Conservation (phyloP, 306 rosid species). For the Glycyrrhiza uralensis region DNA sequence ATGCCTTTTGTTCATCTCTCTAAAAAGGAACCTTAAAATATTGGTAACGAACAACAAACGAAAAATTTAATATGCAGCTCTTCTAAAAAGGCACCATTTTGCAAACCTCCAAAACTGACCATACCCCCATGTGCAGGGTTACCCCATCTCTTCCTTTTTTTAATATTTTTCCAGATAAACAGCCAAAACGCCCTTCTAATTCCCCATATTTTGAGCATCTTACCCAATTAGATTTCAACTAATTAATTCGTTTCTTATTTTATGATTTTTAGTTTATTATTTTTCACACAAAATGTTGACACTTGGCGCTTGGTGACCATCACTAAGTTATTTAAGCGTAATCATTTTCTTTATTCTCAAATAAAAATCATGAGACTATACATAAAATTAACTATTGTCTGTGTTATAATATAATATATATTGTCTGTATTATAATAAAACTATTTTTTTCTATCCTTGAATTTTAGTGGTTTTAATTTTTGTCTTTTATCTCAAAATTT, state of each 20-base stretch:
- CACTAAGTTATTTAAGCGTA: not conserved
- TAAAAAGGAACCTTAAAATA: slow-evolving; percentile 14
- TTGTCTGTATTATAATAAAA: not conserved
- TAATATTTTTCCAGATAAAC: slow-evolving; percentile 33
- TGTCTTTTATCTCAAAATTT: too few relatives aligned
- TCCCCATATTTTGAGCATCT: slow-evolving; percentile 29
- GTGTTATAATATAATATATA: too few relatives aligned
- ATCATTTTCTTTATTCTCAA: slow-evolving; percentile 24
- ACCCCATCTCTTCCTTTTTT: slow-evolving; percentile 39
- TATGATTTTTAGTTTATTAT: not conserved
- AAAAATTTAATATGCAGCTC: slow-evolving; percentile 10
- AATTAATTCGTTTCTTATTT: slow-evolving; percentile 22
- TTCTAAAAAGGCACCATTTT: slow-evolving; percentile 35
- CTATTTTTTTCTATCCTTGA: too few relatives aligned
- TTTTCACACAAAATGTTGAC: not conserved
- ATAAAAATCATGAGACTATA: not conserved
- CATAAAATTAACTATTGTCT: too few relatives aligned
- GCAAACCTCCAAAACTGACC: slow-evolving; percentile 58
- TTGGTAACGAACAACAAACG: slow-evolving; percentile 16
- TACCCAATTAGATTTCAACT: slow-evolving; percentile 33
- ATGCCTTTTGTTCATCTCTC: slow-evolving; percentile 17
- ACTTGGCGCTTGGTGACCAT: not conserved
- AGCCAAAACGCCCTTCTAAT: slow-evolving; percentile 55
- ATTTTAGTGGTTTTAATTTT: too few relatives aligned
- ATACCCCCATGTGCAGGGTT: slow-evolving; percentile 75